These are phyloP conservation scores for Fusarium citri DNA, from an alignment of 2,329 filamentous ascomycete genomes.

Conservation along the genomic window DNA sequence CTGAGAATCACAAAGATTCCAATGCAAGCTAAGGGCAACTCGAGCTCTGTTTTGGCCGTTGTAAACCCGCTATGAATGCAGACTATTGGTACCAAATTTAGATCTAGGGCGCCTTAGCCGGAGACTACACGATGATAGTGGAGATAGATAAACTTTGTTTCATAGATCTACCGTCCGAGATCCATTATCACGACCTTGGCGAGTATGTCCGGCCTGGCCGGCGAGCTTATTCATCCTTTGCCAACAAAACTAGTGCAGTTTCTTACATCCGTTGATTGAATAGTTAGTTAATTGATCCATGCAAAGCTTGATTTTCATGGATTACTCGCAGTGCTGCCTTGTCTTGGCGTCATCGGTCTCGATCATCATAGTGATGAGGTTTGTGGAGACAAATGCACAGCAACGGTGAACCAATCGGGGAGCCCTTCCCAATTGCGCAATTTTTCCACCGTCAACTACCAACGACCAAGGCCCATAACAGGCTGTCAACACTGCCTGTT, in stretches of 20 bases:
- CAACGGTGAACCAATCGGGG: not conserved
- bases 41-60: not conserved
- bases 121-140: not conserved
- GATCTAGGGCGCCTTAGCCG: not conserved
- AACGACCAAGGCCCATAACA: not conserved
- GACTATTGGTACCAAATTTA: not conserved
- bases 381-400: not conserved
- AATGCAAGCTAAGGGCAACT: not conserved
- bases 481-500: not conserved
- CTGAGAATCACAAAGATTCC: not conserved
- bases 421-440: not conserved
- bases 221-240: not conserved
- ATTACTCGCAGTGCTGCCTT: not conserved
- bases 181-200: not conserved
- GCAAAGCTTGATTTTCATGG: not conserved
- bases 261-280: not conserved
- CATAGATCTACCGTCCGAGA: not conserved
- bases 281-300: not conserved
- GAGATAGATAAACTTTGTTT: not conserved
- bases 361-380: not conserved
- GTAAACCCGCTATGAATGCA: not conserved
- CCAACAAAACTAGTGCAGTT: not conserved
- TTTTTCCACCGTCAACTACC: not conserved
- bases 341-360: slow-evolving; percentile 4
- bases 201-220: too few species aligned